Evolutionary conservation across 768 basidiomycete species (phyloP).

Genomic region (Nidula microcarpa): DNA sequence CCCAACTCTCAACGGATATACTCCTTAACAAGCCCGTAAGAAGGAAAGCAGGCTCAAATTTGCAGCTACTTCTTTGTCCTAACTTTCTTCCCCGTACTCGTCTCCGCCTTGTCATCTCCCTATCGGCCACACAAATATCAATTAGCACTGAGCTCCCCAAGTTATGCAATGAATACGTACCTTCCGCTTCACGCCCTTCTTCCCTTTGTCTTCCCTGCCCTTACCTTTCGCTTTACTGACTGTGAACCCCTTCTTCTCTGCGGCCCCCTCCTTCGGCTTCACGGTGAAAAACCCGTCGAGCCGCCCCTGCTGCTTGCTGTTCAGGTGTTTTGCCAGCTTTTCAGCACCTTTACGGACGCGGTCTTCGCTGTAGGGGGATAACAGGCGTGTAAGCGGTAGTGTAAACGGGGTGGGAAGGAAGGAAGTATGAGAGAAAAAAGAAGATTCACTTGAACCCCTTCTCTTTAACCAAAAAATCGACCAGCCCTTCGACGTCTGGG

Average conservation of each 20-base stretch:
- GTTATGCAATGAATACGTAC: neutral
- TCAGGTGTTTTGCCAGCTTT: slow-evolving; percentile 83
- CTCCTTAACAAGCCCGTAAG: too few relatives aligned
- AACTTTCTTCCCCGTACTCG: slow-evolving; percentile 33
- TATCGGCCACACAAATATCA: slow-evolving; percentile 9
- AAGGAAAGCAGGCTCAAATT: too few relatives aligned
- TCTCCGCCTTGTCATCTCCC: slow-evolving; percentile 38
- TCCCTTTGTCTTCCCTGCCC: neutral
- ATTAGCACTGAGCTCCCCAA: neutral
- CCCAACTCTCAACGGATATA: too few relatives aligned
- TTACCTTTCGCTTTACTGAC: slow-evolving; percentile 34
- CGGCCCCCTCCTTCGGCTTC: slow-evolving; percentile 52
- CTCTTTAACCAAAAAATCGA: slow-evolving; percentile 89
- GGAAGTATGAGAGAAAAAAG: neutral
- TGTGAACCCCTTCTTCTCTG: slow-evolving; percentile 20
- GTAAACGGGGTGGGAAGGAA: neutral
- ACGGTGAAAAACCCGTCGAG: slow-evolving; percentile 93
- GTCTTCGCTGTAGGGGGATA: slow-evolving; percentile 68
- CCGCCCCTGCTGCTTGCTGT: slow-evolving; percentile 92
- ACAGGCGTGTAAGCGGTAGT: neutral
- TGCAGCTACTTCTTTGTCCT: slow-evolving; percentile 33
- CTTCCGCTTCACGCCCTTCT: slow-evolving; percentile 20
- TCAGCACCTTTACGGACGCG: slow-evolving; percentile 94
- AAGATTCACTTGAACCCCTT: slow-evolving; percentile 92
- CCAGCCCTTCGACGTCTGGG: slow-evolving; percentile 90